Evolutionary conservation across 257 asterid genomes (phyloP), one percentile per base, ranked within the genome.

Genomic region (Anisodus tanguticus): DNA sequence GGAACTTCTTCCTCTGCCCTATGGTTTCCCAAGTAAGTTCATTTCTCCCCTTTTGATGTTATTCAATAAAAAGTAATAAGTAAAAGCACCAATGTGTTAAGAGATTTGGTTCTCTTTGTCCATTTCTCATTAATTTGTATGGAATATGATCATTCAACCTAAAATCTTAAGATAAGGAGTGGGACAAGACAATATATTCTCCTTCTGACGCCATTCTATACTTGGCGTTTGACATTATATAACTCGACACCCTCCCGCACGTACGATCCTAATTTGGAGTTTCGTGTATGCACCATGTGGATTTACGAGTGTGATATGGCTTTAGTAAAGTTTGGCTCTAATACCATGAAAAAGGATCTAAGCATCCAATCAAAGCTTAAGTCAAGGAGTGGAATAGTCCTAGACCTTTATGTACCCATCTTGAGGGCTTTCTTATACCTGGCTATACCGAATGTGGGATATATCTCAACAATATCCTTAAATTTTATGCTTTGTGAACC

Each of bases 1-100:
- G 93, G 68, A 97, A 97, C 84, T 97, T 94, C 87, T 92, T 91
- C 86, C 86, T 93, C 51, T 93, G 97, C 89, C 99, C 95, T 88
- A 92, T 95, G 99, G 97, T 97, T 89, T 97, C 99, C 82, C 99
- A 97, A 91, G 98, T 96, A 91, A 86, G 91, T 74, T 49, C 54
- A 31, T 13, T 39, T 47, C 83, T 64, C 82, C 78, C 22, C 59
- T 22, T 22, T 82, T 71, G 60, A 35, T 55, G 78, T 13, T 82
- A 58, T 41, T 39, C 85, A 51, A 5, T 53, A 49, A 51, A 49
- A 81, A 82, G 79, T 76, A 51, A 76, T 62, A 51, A 53, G 9
- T 49, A 49, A 76, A 76, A 7, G 4, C 63, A 12, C 47, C 26
- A 51, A 76, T 53, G 22, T 76, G 63, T 51, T 51, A 45, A 76